Evolutionary conservation across 108 stramenopile genomes (phyloP), one percentile per base, ranked within the genome.

Genomic region (Cylindrotheca fusiformis): DNA sequence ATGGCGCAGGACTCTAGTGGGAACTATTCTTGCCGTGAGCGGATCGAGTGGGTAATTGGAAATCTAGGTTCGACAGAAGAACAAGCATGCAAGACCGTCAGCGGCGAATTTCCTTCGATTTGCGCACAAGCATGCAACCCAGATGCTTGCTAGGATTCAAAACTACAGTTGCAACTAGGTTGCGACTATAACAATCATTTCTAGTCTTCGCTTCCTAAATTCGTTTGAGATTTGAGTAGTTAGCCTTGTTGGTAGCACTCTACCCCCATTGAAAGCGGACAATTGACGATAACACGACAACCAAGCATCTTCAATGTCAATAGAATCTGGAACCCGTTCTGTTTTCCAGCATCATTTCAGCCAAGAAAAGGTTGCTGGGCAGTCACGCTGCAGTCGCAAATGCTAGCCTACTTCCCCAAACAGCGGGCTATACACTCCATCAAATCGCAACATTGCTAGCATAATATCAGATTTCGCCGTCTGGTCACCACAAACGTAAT

Each of bases 181-280:
- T n/a, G n/a, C n/a, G n/a, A n/a, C n/a, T n/a, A n/a, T n/a, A n/a
- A n/a, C n/a, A n/a, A n/a, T n/a, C n/a, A n/a, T n/a, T n/a, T n/a
- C n/a, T n/a, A n/a, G n/a, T n/a, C n/a, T n/a, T n/a, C n/a, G n/a
- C n/a, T n/a, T n/a, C n/a, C n/a, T n/a, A n/a, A n/a, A n/a, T n/a
- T n/a, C n/a, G n/a, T n/a, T n/a, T n/a, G n/a, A n/a, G n/a, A n/a
- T n/a, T n/a, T n/a, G n/a, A n/a, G n/a, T n/a, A n/a, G n/a, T n/a
- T n/a, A n/a, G n/a, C n/a, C n/a, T n/a, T n/a, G 71, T 60, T 17
- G 92, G 92, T 0, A 94, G 63, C 1, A 94, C 71, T 2, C 87
- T 74, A 12, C 83, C 76, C 48, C 87, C 86, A 76, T 94, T 94
- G 28, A 90, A 60, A 54, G 89, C 87, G 63, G 90, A 94, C 22